Evolutionary conservation across 2,329 filamentous ascomycete genomes (phyloP).

Genomic region (Beauveria rudraprayagi): DNA sequence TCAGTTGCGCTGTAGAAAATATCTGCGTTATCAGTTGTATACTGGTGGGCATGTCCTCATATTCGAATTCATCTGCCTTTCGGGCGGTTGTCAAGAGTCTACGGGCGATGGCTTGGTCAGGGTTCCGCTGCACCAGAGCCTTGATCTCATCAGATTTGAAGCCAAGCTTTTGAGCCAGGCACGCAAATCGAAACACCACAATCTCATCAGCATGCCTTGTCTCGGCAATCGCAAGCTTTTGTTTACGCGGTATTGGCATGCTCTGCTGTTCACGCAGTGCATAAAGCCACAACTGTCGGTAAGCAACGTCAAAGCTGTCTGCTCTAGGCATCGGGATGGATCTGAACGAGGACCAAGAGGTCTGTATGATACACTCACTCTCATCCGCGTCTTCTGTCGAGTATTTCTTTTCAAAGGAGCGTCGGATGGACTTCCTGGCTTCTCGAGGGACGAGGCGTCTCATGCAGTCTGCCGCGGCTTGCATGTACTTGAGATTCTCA

Average conservation of each 20-base stretch:
- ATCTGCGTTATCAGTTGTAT: not conserved
- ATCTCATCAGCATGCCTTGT: constrained; percentile 9
- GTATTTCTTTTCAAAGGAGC: constrained; percentile 3
- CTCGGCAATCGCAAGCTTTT: constrained; percentile 4
- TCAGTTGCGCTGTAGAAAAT: not conserved
- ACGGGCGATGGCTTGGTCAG: constrained; percentile 7
- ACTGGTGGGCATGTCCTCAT: not conserved
- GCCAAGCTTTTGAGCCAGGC: constrained; percentile 9
- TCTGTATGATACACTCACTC: constrained; percentile 9
- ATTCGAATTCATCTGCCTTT: constrained; percentile 6
- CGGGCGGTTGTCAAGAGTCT: constrained; percentile 3
- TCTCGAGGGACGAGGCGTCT: constrained; percentile 5
- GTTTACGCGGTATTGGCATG: constrained; percentile 7
- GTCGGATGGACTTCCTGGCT: constrained; percentile 2
- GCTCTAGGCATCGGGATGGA: not conserved
- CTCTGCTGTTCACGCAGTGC: constrained; percentile 10
- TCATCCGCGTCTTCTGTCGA: not conserved
- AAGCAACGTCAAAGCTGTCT: constrained; percentile 11
- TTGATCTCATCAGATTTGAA: constrained; percentile 12
- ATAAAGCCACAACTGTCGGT: no score
- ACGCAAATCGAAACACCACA: constrained; percentile 10
- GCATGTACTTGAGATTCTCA: constrained; percentile 26
- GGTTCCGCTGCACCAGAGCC: constrained; percentile 2
- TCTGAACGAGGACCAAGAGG: not conserved
- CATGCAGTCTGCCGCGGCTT: constrained; percentile 14